These are phyloP conservation scores for Hypholoma fasciculare DNA, from an alignment of 768 basidiomycete species.

Conservation along the genomic window DNA sequence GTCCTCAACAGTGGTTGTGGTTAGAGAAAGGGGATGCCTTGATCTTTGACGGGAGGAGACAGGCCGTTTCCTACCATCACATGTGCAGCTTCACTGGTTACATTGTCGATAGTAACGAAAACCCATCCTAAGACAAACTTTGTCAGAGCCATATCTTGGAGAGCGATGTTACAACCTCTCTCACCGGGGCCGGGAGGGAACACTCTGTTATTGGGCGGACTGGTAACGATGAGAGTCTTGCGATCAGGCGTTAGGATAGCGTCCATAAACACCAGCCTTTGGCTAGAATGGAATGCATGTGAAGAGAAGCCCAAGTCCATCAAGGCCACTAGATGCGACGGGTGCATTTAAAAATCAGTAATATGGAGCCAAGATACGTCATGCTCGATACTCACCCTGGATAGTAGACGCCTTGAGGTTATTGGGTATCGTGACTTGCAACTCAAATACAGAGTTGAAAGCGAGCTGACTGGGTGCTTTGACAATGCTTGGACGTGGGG, in stretches of 20 bases:
- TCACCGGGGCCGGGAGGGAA: conserved; percentile 42
- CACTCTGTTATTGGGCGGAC: conserved; percentile 35
- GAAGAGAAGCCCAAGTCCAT: conserved; percentile 44
- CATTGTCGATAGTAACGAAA: conserved; percentile 31
- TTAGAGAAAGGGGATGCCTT: conserved; percentile 24
- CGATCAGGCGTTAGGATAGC: conserved; percentile 30
- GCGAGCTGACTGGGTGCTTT: conserved; percentile 31
- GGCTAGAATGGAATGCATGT: conserved; percentile 41
- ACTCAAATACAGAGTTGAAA: conserved; percentile 31
- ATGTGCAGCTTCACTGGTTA: conserved; percentile 37
- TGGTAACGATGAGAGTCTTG: conserved; percentile 31
- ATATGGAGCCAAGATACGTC: no score
- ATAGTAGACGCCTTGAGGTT: conserved; percentile 23
- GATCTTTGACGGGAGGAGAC: conserved; percentile 36
- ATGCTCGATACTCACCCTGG: conserved; percentile 19
- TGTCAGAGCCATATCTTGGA: neutral
- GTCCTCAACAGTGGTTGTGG: neutral
- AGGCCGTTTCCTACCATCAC: conserved; percentile 40
- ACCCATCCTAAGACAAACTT: conserved; percentile 24
- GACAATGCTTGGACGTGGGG: conserved; percentile 29
- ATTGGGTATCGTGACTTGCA: conserved; percentile 28
- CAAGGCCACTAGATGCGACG: conserved; percentile 28
- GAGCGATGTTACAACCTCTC: neutral
- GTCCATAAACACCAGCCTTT: conserved; percentile 35
- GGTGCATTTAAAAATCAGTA: no score